Percentiles rank a stretch among this genome's conserved stretches.
Conservation (phyloP, 495 filamentous ascomycete species). For the Mycothermus thermophilus region DNA sequence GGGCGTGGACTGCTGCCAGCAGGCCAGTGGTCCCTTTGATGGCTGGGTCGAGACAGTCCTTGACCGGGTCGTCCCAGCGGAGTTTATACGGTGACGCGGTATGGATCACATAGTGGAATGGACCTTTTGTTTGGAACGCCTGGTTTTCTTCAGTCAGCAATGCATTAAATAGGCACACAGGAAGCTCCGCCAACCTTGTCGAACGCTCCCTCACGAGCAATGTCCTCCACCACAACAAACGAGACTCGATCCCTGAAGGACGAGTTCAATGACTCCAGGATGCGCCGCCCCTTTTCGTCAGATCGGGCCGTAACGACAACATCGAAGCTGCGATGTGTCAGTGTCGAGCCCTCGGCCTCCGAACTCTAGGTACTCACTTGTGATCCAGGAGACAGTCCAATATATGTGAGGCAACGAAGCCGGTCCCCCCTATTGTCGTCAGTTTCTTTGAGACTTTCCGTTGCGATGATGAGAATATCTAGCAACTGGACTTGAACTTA, state of each 20-base stretch:
- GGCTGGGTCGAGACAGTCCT: constrained; percentile 30
- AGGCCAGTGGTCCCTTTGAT: constrained; percentile 30
- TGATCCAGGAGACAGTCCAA: constrained; percentile 21
- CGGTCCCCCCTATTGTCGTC: constrained; percentile 20
- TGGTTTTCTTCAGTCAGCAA: neutral
- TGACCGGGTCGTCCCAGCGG: constrained; percentile 21
- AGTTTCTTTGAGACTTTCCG: too few species aligned
- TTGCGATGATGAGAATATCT: neutral
- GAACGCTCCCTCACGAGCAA: constrained; percentile 21
- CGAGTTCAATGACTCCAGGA: constrained; percentile 19
- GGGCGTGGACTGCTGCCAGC: constrained; percentile 21
- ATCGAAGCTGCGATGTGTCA: constrained; percentile 14
- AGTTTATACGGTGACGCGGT: constrained; percentile 32
- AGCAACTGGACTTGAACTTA: neutral
- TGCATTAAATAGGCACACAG: too few species aligned
- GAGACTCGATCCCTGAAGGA: constrained; percentile 9
- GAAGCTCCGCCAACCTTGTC: constrained; percentile 15
- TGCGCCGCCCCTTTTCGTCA: constrained; percentile 23
- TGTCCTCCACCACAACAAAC: constrained; percentile 23
- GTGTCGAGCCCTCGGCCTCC: neutral
- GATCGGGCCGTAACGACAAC: constrained; percentile 29
- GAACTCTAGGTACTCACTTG: constrained; percentile 6
- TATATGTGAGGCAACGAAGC: constrained; percentile 31
- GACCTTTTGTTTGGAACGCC: constrained; percentile 15
- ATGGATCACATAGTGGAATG: constrained; percentile 30